Conservation (phyloP, 352 stramenopile genomes). For the Globisporangium acanthophoron region DNA sequence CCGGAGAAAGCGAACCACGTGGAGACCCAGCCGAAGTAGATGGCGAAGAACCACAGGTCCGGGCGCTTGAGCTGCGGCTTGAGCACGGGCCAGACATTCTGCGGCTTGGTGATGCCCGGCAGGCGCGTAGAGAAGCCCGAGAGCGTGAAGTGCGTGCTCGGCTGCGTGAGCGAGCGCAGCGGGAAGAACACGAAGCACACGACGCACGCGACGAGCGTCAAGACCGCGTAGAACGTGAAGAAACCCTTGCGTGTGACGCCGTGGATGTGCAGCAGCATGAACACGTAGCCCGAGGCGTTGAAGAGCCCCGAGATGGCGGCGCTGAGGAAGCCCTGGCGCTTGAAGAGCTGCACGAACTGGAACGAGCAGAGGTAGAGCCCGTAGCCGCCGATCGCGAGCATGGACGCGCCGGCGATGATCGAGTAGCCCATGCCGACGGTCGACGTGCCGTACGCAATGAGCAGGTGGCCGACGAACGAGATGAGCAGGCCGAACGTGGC, state of each 20-base stretch:
- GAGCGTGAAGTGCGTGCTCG: constrained; percentile 13
- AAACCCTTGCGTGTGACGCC: constrained; percentile 32
- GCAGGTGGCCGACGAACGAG: constrained; percentile 37
- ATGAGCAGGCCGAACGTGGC: constrained; percentile 29
- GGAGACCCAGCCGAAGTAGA: constrained; percentile 30
- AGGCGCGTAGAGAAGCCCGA: constrained; percentile 18
- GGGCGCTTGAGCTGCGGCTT: constrained; percentile 14
- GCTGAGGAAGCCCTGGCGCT: constrained; percentile 32
- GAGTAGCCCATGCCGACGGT: constrained; percentile 21
- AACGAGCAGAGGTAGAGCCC: constrained; percentile 39
- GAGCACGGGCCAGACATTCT: constrained; percentile 15
- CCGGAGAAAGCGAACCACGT: constrained; percentile 24
- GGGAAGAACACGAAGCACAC: constrained; percentile 24
- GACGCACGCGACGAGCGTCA: constrained; percentile 16
- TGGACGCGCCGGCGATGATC: constrained; percentile 36
- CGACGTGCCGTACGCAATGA: constrained; percentile 36
- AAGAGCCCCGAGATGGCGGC: constrained; percentile 43
- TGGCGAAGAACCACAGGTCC: constrained; percentile 23
- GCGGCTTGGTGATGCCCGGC: constrained; percentile 11
- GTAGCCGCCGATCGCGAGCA: constrained; percentile 40
- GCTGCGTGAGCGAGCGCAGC: constrained; percentile 13
- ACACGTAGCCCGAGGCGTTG: constrained; percentile 47
- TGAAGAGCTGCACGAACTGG: constrained; percentile 43
- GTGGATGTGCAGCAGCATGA: constrained; percentile 37
- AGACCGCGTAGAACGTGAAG: constrained; percentile 31